phyloP scores from a whole-genome alignment of 352 stramenopile genomes.

The Phytophthora pini region DNA sequence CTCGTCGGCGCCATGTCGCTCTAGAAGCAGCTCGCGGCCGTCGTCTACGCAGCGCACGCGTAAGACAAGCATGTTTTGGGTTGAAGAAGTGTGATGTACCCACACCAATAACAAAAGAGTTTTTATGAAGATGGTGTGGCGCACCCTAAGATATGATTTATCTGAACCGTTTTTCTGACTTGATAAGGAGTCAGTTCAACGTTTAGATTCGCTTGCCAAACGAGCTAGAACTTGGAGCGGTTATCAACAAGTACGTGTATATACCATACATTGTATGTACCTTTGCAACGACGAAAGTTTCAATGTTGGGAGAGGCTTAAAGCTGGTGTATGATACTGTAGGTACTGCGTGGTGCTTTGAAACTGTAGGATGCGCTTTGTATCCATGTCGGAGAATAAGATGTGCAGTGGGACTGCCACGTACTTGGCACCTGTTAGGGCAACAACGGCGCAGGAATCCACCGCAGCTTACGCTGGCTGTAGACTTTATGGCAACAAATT shows the following conservation, averaged over 20 bases:
- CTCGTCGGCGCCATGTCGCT: conserved; percentile 42
- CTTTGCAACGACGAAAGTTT: not conserved
- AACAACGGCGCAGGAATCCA: not conserved
- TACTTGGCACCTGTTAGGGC: conserved; percentile 12
- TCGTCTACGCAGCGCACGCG: conserved; percentile 64
- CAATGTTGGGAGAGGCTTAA: not conserved
- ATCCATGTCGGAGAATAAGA: conserved; percentile 30
- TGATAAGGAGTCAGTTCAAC: conserved; percentile 5
- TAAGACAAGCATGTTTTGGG: conserved; percentile 34
- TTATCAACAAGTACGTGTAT: too few relatives aligned
- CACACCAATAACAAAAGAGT: too few relatives aligned
- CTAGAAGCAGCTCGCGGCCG: conserved; percentile 60
- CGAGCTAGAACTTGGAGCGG: too few relatives aligned
- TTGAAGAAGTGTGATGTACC: conserved; percentile 5
- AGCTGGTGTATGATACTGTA: not conserved
- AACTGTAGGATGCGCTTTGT: conserved; percentile 11
- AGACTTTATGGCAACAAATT: not conserved
- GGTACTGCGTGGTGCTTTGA: not conserved
- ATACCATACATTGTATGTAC: too few relatives aligned
- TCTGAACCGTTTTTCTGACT: conserved; percentile 30
- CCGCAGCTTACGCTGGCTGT: not conserved
- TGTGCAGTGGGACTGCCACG: conserved; percentile 26
- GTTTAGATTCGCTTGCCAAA: too few relatives aligned
- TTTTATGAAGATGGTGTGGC: conserved; percentile 5
- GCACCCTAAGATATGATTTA: conserved; percentile 13